Percentiles rank a stretch among this genome's conserved stretches.
Conservation (phyloP, 2,329 filamentous ascomycete species). For the Monascus ruber region DNA sequence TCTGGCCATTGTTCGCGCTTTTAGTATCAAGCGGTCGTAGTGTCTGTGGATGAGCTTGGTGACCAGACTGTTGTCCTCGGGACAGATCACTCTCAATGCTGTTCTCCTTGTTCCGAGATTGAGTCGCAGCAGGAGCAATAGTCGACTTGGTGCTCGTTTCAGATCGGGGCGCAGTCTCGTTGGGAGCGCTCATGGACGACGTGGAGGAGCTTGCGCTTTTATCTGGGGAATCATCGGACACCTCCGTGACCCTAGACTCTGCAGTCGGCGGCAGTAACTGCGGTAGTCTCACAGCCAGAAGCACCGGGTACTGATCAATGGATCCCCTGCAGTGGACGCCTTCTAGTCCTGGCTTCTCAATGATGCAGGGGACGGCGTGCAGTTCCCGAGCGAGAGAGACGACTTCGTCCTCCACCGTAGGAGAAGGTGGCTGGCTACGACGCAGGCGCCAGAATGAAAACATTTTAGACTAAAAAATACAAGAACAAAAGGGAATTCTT, state of each 20-base stretch:
- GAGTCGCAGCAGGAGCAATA: conserved; percentile 1
- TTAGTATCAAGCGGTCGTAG: neutral
- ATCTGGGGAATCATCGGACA: conserved; percentile 4
- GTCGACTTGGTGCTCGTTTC: conserved; percentile 1
- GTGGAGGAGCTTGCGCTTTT: too few relatives aligned
- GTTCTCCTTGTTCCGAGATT: neutral
- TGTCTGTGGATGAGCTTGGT: neutral
- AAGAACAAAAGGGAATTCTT: neutral
- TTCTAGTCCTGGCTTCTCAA: conserved; percentile 21
- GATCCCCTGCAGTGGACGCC: conserved; percentile 26
- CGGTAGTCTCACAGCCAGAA: conserved; percentile 21
- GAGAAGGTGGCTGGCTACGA: conserved; percentile 30
- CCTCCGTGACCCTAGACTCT: conserved; percentile 8
- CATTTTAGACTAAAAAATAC: conserved; percentile 9
- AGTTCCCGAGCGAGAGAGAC: conserved; percentile 31
- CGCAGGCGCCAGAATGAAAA: conserved; percentile 14
- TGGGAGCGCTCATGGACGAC: too few relatives aligned
- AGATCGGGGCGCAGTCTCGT: neutral
- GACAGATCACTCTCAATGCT: neutral
- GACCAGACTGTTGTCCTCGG: neutral
- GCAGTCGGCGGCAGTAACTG: conserved; percentile 6
- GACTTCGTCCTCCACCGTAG: conserved; percentile 35
- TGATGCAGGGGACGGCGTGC: conserved; percentile 17
- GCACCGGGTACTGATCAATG: conserved; percentile 35
- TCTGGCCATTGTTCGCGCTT: neutral